These are phyloP conservation scores for Cryptococcus maquisensis DNA, from an alignment of 1,284 basidiomycete genomes.

Conservation along the genomic window DNA sequence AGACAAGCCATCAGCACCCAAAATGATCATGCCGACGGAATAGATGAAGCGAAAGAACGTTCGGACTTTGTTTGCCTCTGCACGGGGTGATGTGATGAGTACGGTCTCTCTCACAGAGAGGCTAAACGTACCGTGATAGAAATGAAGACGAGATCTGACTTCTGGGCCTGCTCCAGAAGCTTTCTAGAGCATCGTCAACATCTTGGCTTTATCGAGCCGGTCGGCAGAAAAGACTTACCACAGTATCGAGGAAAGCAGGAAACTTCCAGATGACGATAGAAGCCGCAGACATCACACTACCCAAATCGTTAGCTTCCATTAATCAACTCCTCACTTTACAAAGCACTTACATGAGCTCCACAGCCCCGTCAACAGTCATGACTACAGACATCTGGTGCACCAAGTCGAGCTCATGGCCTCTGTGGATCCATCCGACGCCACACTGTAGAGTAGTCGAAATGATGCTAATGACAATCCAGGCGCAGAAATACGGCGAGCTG, in stretches of 20 bases:
- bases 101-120: slow-evolving; percentile 77
- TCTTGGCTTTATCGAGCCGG: not conserved
- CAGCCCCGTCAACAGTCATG: slow-evolving; percentile 14
- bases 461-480: slow-evolving; percentile 26
- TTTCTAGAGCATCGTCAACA: slow-evolving; percentile 14
- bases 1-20: slow-evolving; percentile 30
- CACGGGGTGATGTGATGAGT: slow-evolving; percentile 74
- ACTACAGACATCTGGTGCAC: slow-evolving; percentile 12
- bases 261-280: slow-evolving; percentile 27
- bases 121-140: slow-evolving; percentile 25
- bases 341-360: slow-evolving; percentile 26
- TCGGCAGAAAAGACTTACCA: slow-evolving; percentile 16
- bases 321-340: too few species aligned
- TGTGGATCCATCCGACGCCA: slow-evolving; percentile 17
- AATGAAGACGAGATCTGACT: slow-evolving; percentile 30
- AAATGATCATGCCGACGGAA: slow-evolving; percentile 12
- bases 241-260: slow-evolving; percentile 27
- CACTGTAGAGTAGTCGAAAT: slow-evolving; percentile 12
- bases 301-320: not conserved
- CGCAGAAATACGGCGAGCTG: slow-evolving; percentile 25
- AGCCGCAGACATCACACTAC: slow-evolving; percentile 19
- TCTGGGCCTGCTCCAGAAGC: slow-evolving; percentile 33
- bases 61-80: slow-evolving; percentile 33
- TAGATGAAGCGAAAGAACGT: slow-evolving; percentile 29
- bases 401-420: slow-evolving; percentile 6